Percentiles rank a stretch among this genome's conserved stretches.
Evolutionary conservation across 306 rosid genomes (phyloP).

Genomic region (Vigna reflexopilosa): DNA sequence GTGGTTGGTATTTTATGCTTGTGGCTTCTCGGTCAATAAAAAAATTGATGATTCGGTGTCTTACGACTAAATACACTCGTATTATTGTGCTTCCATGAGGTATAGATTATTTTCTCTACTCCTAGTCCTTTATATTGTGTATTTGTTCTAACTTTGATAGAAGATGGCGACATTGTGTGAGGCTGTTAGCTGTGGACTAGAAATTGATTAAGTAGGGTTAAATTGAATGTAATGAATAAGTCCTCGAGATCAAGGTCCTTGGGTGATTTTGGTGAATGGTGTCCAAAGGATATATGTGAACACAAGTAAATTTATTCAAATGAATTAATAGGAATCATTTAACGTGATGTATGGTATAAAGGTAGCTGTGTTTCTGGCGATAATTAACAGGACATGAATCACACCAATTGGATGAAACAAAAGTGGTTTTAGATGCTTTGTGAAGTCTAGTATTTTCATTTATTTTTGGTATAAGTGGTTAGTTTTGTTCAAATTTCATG

Average conservation of each 20-base stretch:
- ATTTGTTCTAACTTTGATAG: constrained; percentile 24
- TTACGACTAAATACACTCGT: too few species aligned
- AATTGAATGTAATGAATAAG: neutral
- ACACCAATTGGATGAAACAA: neutral
- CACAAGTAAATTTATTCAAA: neutral
- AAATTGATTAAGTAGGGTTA: constrained; percentile 10
- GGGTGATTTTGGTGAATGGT: constrained; percentile 12
- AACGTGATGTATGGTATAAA: neutral
- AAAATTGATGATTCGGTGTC: neutral
- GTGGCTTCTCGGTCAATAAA: neutral
- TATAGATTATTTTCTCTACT: neutral
- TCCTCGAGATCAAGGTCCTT: constrained; percentile 17
- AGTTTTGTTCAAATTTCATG: neutral
- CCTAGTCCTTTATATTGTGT: neutral
- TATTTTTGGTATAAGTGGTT: constrained; percentile 6
- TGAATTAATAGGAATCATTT: neutral
- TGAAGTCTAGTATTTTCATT: neutral
- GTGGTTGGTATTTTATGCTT: constrained; percentile 10
- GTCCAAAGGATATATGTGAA: neutral
- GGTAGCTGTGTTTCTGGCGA: neutral
- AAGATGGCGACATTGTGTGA: neutral
- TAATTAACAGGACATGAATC: neutral
- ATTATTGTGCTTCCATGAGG: constrained; percentile 17
- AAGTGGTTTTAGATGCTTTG: neutral
- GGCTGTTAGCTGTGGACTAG: constrained; percentile 12